Percentiles rank a stretch among this genome's conserved stretches.
phyloP scores from a whole-genome alignment of 768 basidiomycete species.

The Mrakia gelida region DNA sequence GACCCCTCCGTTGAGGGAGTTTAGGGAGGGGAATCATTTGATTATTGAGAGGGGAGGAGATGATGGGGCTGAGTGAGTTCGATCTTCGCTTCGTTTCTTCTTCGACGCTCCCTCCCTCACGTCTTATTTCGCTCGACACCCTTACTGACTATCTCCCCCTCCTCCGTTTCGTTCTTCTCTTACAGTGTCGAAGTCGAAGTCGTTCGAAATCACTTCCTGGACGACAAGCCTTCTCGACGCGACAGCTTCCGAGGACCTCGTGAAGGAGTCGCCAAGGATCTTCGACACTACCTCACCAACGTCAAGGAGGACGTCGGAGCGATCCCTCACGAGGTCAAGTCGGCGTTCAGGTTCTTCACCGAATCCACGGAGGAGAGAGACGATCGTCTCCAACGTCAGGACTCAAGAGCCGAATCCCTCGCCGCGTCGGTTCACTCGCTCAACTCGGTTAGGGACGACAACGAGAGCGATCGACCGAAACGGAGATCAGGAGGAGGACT shows the following conservation, averaged over 20 bases:
- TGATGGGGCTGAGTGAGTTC: constrained; percentile 54
- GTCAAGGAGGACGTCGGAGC: constrained; percentile 31
- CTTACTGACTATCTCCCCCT: not conserved
- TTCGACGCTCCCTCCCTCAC: too few relatives aligned
- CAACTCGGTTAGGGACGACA: not conserved
- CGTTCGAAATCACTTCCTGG: constrained; percentile 49
- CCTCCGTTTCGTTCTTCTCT: constrained; percentile 18
- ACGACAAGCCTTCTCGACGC: constrained; percentile 12
- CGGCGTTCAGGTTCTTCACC: constrained; percentile 14
- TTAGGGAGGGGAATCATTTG: constrained; percentile 65
- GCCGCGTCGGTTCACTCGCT: not conserved
- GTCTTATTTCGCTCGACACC: too few relatives aligned
- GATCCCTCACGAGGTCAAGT: constrained; percentile 14
- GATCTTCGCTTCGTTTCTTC: not conserved
- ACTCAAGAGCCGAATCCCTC: not conserved
- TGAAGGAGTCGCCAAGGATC: constrained; percentile 16
- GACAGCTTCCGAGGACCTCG: constrained; percentile 27
- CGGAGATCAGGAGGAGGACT: not conserved
- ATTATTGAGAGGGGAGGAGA: constrained; percentile 58
- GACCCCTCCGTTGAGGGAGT: constrained; percentile 51
- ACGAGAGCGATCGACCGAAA: not conserved
- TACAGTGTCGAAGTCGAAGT: constrained; percentile 62
- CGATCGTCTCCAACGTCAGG: constrained; percentile 1
- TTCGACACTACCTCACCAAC: constrained; percentile 13
- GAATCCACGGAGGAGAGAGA: not conserved